Base-by-base conservation (phyloP, 306 rosid species). In the Trifolium fragiferum region DNA sequence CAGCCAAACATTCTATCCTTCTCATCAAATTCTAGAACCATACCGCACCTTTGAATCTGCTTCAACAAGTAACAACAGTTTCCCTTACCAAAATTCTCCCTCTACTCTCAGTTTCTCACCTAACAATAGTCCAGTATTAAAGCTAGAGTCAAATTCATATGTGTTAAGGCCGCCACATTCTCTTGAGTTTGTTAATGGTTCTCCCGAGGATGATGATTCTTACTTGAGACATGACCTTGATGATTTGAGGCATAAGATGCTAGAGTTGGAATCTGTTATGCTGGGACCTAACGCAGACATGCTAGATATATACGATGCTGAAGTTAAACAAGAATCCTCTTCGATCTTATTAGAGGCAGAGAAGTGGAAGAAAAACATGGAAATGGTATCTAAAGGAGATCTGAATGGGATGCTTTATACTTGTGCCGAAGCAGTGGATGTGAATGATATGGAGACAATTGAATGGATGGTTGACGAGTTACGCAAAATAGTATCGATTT, bases 401-500 rank as follows among this genome's bases (percentile, higher is more conserved):
- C 84, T 93, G 89, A 90, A 82, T 70, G 93, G 86, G 78, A 68
- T 92, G 83, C 96, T 94, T 66, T 90, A 77, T 72, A 79, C 94
- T 75, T 92, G 97, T 76, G 99, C 97, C 5, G 68, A 84, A 77
- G 92, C 93, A 19, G 55, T 94, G 78, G 87, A 73, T 32, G 85
- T 44, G 19, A 81, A 84, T 59, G 92, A 94, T 76, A 83, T 72
- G 82, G 78, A 80, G 78, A 83, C 82, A 71, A 82, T 85, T 9
- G 93, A 90, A 44, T 87, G 80, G 88, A 81, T 94, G 89, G 75
- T 94, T 44, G 65, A 92, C 0, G 91, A 86, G 81, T 66, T 89
- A 54, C 90, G 93, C 7, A 87, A 89, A 72, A 82, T 90, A 90
- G 97, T 94, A n/a, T 90, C 96, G 14, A 89, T 94, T 82, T 87